Conservation (phyloP, 495 filamentous ascomycete species). For the Venustampulla echinocandica region DNA sequence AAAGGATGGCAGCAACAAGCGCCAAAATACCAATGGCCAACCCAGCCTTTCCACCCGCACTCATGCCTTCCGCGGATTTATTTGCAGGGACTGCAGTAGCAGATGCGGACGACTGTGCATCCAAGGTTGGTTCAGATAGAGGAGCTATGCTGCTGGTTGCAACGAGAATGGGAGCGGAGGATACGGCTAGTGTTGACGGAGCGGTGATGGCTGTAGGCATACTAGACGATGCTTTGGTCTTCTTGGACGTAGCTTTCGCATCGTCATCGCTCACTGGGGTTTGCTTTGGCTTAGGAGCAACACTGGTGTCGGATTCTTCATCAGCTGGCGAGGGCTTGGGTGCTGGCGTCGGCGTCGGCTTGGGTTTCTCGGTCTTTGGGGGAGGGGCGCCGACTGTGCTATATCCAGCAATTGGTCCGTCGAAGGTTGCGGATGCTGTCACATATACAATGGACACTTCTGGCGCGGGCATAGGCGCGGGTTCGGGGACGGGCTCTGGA, state of each 20-base stretch:
- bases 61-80: constrained; percentile 38
- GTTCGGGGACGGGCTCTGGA: not conserved
- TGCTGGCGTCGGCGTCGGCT: not conserved
- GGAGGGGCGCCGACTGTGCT: constrained; percentile 32
- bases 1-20: constrained; percentile 51
- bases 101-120: constrained; percentile 19
- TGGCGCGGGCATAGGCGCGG: constrained; percentile 10
- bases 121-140: constrained; percentile 23
- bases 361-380: not conserved
- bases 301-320: not conserved
- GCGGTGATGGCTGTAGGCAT: constrained; percentile 9
- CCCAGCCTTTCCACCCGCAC: constrained; percentile 68
- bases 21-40: constrained; percentile 70
- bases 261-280: not conserved
- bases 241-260: not conserved
- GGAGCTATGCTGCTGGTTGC: constrained; percentile 6
- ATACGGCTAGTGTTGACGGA: constrained; percentile 3
- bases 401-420: constrained; percentile 47
- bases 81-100: constrained; percentile 22
- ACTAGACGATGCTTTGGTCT: not conserved
- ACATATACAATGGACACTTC: constrained; percentile 44
- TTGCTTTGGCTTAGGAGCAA: not conserved
- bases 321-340: constrained; percentile 3
- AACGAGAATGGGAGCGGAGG: constrained; percentile 6
- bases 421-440: constrained; percentile 46